phyloP scores from a whole-genome alignment of 768 basidiomycete species.

The Wakefieldia striispora region DNA sequence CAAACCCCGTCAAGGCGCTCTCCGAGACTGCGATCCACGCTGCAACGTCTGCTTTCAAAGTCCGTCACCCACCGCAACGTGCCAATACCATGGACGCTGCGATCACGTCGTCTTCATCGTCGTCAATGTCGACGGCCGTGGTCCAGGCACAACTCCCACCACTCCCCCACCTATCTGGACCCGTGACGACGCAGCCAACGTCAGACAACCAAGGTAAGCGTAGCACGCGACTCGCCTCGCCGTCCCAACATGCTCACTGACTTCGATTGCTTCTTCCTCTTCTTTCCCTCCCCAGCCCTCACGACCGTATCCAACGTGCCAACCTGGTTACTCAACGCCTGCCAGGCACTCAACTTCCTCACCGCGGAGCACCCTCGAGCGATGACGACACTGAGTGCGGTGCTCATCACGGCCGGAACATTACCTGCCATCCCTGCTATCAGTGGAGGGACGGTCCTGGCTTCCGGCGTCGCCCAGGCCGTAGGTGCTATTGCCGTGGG shows the following conservation, averaged over 20 bases:
- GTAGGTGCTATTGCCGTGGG: slow-evolving; percentile 79
- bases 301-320: slow-evolving; percentile 60
- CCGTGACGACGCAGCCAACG: slow-evolving; percentile 11
- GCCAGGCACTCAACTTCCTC: slow-evolving; percentile 71
- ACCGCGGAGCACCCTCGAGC: slow-evolving; percentile 72
- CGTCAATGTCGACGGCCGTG: slow-evolving; percentile 6
- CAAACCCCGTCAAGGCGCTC: slow-evolving; percentile 34
- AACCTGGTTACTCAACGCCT: slow-evolving; percentile 75
- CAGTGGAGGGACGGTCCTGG: slow-evolving; percentile 68
- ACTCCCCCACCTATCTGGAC: slow-evolving; percentile 10
- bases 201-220: slow-evolving; percentile 18
- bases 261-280: not conserved
- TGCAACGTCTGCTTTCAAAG: slow-evolving; percentile 28
- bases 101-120: not conserved
- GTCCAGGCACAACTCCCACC: slow-evolving; percentile 11
- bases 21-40: slow-evolving; percentile 32
- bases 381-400: slow-evolving; percentile 71
- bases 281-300: slow-evolving; percentile 23
- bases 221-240: too few species aligned
- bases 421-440: slow-evolving; percentile 72
- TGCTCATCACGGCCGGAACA: slow-evolving; percentile 76
- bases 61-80: slow-evolving; percentile 29
- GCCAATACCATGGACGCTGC: slow-evolving; percentile 30
- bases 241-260: too few species aligned
- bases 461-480: slow-evolving; percentile 72